These are phyloP conservation scores for Cladosporium austrohemisphaericum DNA, from an alignment of 2,329 filamentous ascomycete genomes.

Conservation along the genomic window DNA sequence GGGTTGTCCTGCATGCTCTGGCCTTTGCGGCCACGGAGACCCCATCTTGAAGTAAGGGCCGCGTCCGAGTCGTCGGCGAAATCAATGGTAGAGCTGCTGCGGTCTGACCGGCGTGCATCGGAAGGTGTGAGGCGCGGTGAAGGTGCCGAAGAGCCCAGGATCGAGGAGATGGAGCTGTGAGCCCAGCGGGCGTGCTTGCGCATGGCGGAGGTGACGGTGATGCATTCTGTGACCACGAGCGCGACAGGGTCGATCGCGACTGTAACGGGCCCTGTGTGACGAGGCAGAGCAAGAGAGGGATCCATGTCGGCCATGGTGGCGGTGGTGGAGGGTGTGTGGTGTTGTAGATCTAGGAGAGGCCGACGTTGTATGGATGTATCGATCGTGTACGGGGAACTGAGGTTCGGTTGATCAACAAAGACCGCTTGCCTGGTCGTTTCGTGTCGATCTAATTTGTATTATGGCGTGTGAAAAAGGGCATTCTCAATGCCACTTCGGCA, in stretches of 20 bases:
- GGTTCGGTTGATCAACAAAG: conserved; percentile 1
- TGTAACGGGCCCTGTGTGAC: conserved; percentile 17
- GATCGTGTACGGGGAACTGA: conserved; percentile 1
- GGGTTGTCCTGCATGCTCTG: conserved; percentile 98
- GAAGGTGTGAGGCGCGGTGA: conserved; percentile 17
- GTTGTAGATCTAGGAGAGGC: background rate
- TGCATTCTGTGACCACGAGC: conserved; percentile 96
- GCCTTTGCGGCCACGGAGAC: conserved; percentile 86
- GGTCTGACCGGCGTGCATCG: conserved; percentile 17
- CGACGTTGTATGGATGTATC: conserved; percentile 3
- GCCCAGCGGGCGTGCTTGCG: conserved; percentile 96
- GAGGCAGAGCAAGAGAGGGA: background rate
- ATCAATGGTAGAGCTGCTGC: conserved; percentile 32
- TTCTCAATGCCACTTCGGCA: background rate
- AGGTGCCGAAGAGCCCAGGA: conserved; percentile 58
- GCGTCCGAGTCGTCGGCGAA: conserved; percentile 29
- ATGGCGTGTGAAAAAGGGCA: background rate
- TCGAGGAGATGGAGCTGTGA: conserved; percentile 92
- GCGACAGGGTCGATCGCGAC: conserved; percentile 38
- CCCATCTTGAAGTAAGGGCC: conserved; percentile 79
- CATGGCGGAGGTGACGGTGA: conserved; percentile 96
- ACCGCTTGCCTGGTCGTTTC: background rate
- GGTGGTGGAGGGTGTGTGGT: background rate
- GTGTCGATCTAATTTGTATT: background rate
- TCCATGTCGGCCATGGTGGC: conserved; percentile 12